Percentiles rank a stretch among this genome's conserved stretches.
Conservation (phyloP, 2,329 filamentous ascomycete genomes). For the Herpomyces periplanetae region DNA sequence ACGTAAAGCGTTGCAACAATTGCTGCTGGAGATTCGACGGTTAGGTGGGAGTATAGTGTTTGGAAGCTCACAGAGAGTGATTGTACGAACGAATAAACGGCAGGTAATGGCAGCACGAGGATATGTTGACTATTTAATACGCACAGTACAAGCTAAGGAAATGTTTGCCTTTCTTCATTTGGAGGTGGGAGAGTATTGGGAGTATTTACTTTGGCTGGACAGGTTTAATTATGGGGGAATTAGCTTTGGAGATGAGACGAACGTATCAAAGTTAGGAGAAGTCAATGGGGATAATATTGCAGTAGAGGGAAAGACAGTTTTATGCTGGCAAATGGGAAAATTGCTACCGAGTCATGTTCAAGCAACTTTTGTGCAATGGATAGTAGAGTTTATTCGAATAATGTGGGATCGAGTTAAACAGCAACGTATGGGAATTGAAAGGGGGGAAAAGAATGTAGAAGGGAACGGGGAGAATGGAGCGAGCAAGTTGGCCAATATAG, state of each 20-base stretch:
- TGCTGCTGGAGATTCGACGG: conserved; percentile 81
- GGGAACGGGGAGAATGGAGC: conserved; percentile 15
- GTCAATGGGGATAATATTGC: conserved; percentile 20
- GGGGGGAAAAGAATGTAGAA: conserved; percentile 13
- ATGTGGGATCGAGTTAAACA: conserved; percentile 69
- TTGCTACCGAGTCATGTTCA: conserved; percentile 51
- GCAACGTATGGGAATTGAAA: conserved; percentile 10
- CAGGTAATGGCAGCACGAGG: conserved; percentile 89
- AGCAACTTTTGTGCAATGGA: conserved; percentile 54
- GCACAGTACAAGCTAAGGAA: conserved; percentile 77
- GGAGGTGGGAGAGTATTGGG: conserved; percentile 95
- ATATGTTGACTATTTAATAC: conserved; percentile 87
- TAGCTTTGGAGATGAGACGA: conserved; percentile 47
- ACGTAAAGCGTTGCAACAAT: conserved; percentile 72
- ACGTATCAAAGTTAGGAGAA: too few species aligned
- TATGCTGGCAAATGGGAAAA: conserved; percentile 89
- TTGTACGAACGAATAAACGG: conserved; percentile 78
- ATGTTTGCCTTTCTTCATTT: conserved; percentile 90
- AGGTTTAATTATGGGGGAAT: conserved; percentile 96
- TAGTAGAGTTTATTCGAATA: conserved; percentile 68
- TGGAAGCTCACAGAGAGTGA: conserved; percentile 48
- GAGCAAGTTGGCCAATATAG: conserved; percentile 18
- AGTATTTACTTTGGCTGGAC: conserved; percentile 94
- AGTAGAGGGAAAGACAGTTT: conserved; percentile 52
- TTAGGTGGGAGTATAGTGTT: conserved; percentile 90